Conservation (phyloP, 257 asterid genomes). For the Henckelia pumila region DNA sequence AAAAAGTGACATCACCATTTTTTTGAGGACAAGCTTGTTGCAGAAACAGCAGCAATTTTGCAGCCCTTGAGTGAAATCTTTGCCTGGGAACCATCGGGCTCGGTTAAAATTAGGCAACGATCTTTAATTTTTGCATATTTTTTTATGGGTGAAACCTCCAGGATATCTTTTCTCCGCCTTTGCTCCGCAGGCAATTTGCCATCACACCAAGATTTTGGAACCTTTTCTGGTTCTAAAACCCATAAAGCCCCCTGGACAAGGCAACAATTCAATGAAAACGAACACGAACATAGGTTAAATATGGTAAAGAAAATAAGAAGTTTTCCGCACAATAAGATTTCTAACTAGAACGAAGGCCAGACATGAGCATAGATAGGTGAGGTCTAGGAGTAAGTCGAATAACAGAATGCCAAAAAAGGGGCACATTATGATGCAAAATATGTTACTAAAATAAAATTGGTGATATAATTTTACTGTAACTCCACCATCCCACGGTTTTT, state of each 20-base stretch:
- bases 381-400: not conserved
- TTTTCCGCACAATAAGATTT: not conserved
- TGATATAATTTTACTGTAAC: constrained; percentile 4
- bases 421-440: not conserved
- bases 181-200: constrained; percentile 53
- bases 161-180: constrained; percentile 57
- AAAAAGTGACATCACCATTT: constrained; percentile 61
- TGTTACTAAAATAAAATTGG: constrained; percentile 7
- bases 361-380: not conserved
- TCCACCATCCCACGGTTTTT: constrained; percentile 12
- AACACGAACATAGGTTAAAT: constrained; percentile 12
- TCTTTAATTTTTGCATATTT: constrained; percentile 62
- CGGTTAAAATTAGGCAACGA: constrained; percentile 54
- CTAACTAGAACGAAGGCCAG: not conserved
- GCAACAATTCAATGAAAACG: constrained; percentile 6
- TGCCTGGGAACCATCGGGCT: constrained; percentile 58
- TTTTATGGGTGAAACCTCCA: constrained; percentile 70
- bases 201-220: constrained; percentile 43
- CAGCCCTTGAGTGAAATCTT: constrained; percentile 76
- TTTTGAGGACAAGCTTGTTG: constrained; percentile 61
- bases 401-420: not conserved
- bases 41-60: constrained; percentile 74
- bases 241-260: constrained; percentile 65
- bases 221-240: constrained; percentile 75
- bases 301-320: not conserved